Evolutionary conservation across 1,139 yeast genomes (phyloP), one percentile per base, ranked within the genome.

Genomic region (Debaryomycetaceae sp.): DNA sequence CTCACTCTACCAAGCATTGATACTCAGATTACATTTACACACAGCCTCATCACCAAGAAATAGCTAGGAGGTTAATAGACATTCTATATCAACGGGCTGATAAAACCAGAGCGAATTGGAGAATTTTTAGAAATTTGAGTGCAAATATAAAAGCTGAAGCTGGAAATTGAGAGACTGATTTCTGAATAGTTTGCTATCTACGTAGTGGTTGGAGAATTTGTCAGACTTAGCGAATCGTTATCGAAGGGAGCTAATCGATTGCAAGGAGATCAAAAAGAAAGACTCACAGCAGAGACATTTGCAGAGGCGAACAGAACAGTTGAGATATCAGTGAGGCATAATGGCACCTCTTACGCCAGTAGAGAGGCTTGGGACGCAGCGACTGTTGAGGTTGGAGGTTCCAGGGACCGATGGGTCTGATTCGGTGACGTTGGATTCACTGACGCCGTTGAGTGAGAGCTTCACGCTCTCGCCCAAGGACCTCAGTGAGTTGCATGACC

Each of bases 401-500:
- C 6, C 29, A 17, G 23, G 20, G 13, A 33, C 29, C 6, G 36
- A 34, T 6, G 34, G 34, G 17, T 39, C 42, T 24, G 24, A 35
- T 17, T 20, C 24, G 11, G 42, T 17, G 23, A 34, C 45, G 5
- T 40, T 24, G 24, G 33, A 39, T 6, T 43, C 45, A 2, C 20
- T 31, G n/a, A 34, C 45, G 13, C 45, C 45, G 4, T 40, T 43
- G 24, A 37, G 23, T 20, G 42, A 29, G 6, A 34, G 38, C 7
- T 31, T 13, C 11, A 11, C 11, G 4, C 31, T 27, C 11, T 27
- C 63, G 2, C 58, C 66, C 0, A 59, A 60, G 1, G 65, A 72
- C 23, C 59, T 78, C 40, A 59, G 71, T 20, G 63, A 56, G 11
- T 61, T 80, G 23, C 83, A 78, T 52, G 84, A 79, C 55, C 83